Conservation (phyloP, 2,329 filamentous ascomycete genomes). For the Botrytis sinoallii region DNA sequence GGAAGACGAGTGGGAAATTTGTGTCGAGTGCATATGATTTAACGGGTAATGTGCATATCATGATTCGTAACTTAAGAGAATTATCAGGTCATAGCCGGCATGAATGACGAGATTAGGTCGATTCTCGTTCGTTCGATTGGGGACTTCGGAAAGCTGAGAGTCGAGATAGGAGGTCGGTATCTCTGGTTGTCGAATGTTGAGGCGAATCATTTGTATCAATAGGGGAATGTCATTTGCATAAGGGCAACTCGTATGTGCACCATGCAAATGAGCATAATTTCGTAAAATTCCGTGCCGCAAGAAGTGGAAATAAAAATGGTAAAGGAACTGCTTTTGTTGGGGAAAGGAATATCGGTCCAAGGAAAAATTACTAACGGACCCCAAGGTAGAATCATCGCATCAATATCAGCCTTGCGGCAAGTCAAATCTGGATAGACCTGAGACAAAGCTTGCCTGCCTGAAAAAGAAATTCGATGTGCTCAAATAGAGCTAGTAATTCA, state of each 20-base stretch:
- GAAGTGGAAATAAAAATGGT: slow-evolving; percentile 32
- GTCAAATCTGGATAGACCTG: slow-evolving; percentile 55
- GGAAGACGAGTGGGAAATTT: slow-evolving; percentile 27
- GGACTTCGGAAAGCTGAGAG: slow-evolving; percentile 38
- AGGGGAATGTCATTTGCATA: slow-evolving; percentile 33
- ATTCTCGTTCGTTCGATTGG: slow-evolving; percentile 39
- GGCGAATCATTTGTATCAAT: slow-evolving; percentile 39
- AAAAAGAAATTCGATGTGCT: slow-evolving; percentile 45
- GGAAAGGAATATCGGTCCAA: slow-evolving; percentile 25
- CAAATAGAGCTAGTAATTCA: slow-evolving; percentile 26
- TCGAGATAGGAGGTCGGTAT: slow-evolving; percentile 40
- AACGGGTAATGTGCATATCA: slow-evolving; percentile 28
- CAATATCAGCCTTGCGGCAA: slow-evolving; percentile 59
- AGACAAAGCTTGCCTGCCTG: slow-evolving; percentile 48
- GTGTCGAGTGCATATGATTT: slow-evolving; percentile 24
- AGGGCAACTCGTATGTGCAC: slow-evolving; percentile 30
- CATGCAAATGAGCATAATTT: slow-evolving; percentile 40
- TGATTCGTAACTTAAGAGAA: slow-evolving; percentile 38
- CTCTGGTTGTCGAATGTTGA: slow-evolving; percentile 38
- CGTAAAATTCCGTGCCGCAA: slow-evolving; percentile 39
- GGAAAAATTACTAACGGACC: slow-evolving; percentile 32
- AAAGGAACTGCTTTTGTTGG: slow-evolving; percentile 40
- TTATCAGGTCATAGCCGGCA: slow-evolving; percentile 38
- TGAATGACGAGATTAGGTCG: slow-evolving; percentile 41
- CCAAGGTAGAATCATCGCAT: slow-evolving; percentile 43